Percentiles rank a stretch among this genome's conserved stretches.
These are phyloP conservation scores for Fusarium sp. DNA, from an alignment of 2,329 filamentous ascomycete genomes.

Conservation along the genomic window DNA sequence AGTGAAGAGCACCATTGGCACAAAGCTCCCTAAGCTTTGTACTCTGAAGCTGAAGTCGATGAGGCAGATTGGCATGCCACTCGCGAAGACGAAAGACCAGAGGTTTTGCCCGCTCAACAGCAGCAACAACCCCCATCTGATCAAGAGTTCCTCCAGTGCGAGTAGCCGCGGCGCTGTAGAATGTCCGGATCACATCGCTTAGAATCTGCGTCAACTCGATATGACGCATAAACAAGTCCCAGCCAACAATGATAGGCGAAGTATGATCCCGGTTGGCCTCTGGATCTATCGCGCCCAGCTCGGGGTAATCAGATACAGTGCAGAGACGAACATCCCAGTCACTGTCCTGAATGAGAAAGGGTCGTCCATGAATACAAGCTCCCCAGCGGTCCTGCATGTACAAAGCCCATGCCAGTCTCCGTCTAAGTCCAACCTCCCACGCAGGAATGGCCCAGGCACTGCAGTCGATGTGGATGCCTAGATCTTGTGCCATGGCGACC, in stretches of 20 bases:
- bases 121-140: conserved; percentile 46
- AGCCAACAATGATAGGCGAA: conserved; percentile 55
- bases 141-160: conserved; percentile 44
- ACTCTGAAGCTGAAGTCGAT: conserved; percentile 55
- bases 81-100: conserved; percentile 47
- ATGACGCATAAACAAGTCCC: conserved; percentile 59
- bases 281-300: conserved; percentile 47
- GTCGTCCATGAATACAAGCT: conserved; percentile 63
- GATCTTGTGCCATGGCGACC: conserved; percentile 64
- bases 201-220: conserved; percentile 60
- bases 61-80: conserved; percentile 58
- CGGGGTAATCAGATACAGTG: conserved; percentile 50
- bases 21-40: conserved; percentile 53
- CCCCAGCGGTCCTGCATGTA: conserved; percentile 72
- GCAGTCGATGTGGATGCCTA: conserved; percentile 68
- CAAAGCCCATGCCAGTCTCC: conserved; percentile 68
- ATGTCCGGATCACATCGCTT: conserved; percentile 58
- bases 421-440: conserved; percentile 69
- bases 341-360: conserved; percentile 59
- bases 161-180: conserved; percentile 54
- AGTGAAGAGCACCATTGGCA: conserved; percentile 55
- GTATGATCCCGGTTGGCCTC: conserved; percentile 50
- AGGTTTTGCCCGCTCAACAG: conserved; percentile 48
- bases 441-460: conserved; percentile 67
- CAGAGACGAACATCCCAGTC: conserved; percentile 62